These are phyloP conservation scores for Malassezia japonica DNA, from an alignment of 1,284 basidiomycete species.

Conservation along the genomic window DNA sequence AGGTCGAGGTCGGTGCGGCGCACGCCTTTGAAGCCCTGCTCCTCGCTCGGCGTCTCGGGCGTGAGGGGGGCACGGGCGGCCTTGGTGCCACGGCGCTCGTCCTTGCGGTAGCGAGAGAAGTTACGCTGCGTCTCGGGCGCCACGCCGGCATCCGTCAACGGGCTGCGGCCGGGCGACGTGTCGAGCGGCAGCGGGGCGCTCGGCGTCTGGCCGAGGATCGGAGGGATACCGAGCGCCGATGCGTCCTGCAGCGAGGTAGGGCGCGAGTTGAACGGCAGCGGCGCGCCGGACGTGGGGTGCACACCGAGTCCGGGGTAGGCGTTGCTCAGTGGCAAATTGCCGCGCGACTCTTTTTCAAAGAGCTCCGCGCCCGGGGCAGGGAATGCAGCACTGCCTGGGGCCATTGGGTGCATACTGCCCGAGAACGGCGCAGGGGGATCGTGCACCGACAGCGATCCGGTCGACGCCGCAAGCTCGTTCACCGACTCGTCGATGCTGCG, in stretches of 20 bases:
- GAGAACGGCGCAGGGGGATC: neutral
- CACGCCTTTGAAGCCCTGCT: neutral
- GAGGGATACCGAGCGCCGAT: neutral
- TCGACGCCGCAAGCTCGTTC: neutral
- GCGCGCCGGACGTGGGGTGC: neutral
- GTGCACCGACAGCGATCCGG: neutral
- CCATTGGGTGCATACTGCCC: neutral
- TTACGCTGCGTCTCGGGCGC: neutral
- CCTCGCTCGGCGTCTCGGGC: neutral
- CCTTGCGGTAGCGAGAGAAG: slow-evolving; percentile 6
- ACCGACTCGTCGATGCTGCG: neutral
- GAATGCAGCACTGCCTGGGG: neutral
- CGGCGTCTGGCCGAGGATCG: neutral
- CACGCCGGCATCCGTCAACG: neutral
- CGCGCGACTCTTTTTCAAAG: neutral
- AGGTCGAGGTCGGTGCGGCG: slow-evolving; percentile 21
- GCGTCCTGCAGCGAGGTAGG: neutral
- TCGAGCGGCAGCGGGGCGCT: neutral
- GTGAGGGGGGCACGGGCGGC: neutral
- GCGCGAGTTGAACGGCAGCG: neutral
- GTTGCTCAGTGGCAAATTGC: neutral
- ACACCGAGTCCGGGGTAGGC: neutral
- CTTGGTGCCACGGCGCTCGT: neutral
- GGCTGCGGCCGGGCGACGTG: neutral
- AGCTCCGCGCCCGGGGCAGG: slow-evolving; percentile 1